phyloP scores from a whole-genome alignment of 306 rosid species.

The Cucurbita maxima region DNA sequence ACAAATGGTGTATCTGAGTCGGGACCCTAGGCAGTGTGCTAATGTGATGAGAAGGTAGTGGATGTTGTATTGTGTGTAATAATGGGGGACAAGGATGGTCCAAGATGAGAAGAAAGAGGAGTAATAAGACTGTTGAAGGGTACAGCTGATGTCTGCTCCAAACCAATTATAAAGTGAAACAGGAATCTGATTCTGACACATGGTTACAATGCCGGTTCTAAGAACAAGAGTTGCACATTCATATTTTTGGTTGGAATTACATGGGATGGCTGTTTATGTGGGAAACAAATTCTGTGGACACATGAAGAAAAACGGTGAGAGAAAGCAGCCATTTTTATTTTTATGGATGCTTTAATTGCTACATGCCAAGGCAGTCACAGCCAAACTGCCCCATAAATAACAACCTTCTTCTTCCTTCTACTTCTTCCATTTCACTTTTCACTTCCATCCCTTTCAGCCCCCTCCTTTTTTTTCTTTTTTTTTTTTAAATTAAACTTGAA shows the following conservation, averaged over 20 bases:
- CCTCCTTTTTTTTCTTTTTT: too few relatives aligned
- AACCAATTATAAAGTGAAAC: neutral
- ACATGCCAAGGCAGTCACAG: neutral
- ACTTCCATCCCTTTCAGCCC: constrained; percentile 2
- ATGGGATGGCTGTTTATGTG: constrained; percentile 18
- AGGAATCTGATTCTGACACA: too few relatives aligned
- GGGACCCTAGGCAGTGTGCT: too few relatives aligned
- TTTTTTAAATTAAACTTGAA: neutral
- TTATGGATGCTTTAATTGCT: neutral
- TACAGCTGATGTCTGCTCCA: neutral
- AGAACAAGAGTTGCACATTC: too few relatives aligned
- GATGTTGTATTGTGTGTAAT: neutral
- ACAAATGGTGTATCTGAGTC: too few relatives aligned
- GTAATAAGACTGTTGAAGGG: neutral
- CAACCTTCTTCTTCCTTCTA: neutral
- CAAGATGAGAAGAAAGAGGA: neutral
- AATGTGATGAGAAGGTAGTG: neutral
- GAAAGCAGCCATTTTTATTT: neutral
- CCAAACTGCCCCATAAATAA: neutral
- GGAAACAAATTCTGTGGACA: neutral
- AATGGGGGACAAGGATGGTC: neutral
- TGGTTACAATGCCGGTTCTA: too few relatives aligned
- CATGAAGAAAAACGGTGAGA: neutral
- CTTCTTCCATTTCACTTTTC: too few relatives aligned
- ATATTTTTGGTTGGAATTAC: constrained; percentile 27